Base-by-base conservation (phyloP, 192 early-diverging fungal species). In the Pecoramyces ruminantium region DNA sequence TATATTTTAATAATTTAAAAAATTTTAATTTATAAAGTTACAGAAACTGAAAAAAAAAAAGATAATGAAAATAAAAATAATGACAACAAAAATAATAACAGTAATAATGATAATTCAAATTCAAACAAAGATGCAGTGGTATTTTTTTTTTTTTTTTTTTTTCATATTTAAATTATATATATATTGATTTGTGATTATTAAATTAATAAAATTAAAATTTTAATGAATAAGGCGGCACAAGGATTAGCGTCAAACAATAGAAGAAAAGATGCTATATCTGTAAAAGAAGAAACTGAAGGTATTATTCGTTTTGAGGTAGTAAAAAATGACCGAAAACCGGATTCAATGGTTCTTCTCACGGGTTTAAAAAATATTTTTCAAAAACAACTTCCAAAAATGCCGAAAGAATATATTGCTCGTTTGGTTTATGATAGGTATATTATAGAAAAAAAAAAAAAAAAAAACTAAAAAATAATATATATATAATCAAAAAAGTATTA, bases 311-410 rank as follows among this genome's bases (percentile, higher is more conserved):
- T 79, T 81, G 78, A 91, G 18, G 91, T 96, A 5, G 94, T 97
- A 21, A 86, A 85, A 29, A 98, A 98, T 81, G 96, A 98, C 83
- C 90, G 90, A 18, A 80, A 84, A 14, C 90, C 91, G 28, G 90
- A 94, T 77, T 93, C 89, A 39, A 95, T 98, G 92, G 93, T 94
- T 1, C 84, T 97, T 27, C 84, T 99, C 51, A 97, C 97, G 1
- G 94, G 94, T 30, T 87, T 99, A 79, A 97, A 98, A 85, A 96
- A 96, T 81, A 94, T 99, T 39, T 96, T 98, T 83, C 95, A 97
- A 82, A 95, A 95, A 78, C 97, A 98, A 82, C 86, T 99, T 81
- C 98, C 98, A 28, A 97, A 97, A 80, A 99, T 99, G 98, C 98
- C 98, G 25, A 93, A 94, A 82, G 95, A 98, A 81, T 99, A 99